Evolutionary conservation across 176 grass and related monocot genomes (phyloP).

Genomic region (Rhynchospora pubera): DNA sequence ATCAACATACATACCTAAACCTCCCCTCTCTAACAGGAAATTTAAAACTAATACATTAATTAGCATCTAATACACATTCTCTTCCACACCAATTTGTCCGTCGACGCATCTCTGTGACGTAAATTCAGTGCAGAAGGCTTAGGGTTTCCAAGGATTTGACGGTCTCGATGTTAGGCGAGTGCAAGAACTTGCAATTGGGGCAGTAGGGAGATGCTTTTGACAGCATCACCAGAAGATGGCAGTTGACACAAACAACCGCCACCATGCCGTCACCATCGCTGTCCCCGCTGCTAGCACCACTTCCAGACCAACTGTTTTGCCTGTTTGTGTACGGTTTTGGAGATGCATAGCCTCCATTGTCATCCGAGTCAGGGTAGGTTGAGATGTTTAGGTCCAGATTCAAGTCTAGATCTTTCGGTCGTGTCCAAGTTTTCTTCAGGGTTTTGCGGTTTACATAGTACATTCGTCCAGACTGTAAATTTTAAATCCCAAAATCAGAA

Average conservation of each 20-base stretch:
- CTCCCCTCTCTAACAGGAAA: conserved; percentile 8
- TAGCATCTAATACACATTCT: conserved; percentile 23
- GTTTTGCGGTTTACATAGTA: conserved; percentile 37
- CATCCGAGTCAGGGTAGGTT: conserved; percentile 16
- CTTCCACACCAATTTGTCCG: conserved; percentile 31
- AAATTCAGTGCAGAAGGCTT: conserved; percentile 73
- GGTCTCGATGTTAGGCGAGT: conserved; percentile 35
- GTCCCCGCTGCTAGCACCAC: not conserved
- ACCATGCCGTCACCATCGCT: conserved; percentile 40
- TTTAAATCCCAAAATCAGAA: conserved; percentile 3
- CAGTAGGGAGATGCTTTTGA: conserved; percentile 60
- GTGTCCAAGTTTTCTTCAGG: conserved; percentile 28
- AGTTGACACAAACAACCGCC: conserved; percentile 65
- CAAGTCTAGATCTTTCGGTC: conserved; percentile 26
- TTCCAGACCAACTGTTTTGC: conserved; percentile 18
- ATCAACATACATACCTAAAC: conserved; percentile 23
- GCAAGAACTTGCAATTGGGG: conserved; percentile 91
- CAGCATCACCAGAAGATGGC: conserved; percentile 92
- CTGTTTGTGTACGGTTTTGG: not conserved
- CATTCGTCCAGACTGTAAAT: conserved; percentile 28
- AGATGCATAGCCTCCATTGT: conserved; percentile 7
- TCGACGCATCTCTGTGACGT: not conserved
- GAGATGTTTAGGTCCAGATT: conserved; percentile 37
- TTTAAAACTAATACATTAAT: conserved; percentile 21
- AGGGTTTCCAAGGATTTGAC: conserved; percentile 61